Evolutionary conservation across 208 protist species (phyloP), one percentile per base, ranked within the genome.

Genomic region (Trichomonas tenax): DNA sequence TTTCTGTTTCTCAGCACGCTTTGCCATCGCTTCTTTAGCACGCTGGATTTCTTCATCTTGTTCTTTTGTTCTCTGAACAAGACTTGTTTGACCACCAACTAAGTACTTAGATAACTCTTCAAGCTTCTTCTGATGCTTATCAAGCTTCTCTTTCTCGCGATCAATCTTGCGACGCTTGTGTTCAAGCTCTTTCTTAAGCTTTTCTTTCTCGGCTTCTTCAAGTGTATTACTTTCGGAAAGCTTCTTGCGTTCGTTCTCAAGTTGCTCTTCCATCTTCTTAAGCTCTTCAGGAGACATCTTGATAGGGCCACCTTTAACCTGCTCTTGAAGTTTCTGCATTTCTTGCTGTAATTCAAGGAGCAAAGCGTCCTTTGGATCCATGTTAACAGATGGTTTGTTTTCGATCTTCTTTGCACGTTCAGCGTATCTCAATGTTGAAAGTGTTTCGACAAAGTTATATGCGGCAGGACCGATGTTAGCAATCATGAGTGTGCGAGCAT

Each of bases 351-450:
- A 98, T 96, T 98, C 93, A 1, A 97, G 82, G 41, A 98, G 88
- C 72, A 98, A 97, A 8, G 98, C 97, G 96, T 98, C 98, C 96
- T 98, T 98, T 0, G 98, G 98, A 96, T 98, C 97, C 95, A 98
- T 98, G 96, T 98, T 98, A 95, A 98, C 97, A 72, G 96, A 97
- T n/a, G 98, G 98, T 96, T 98, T 98, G 97, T 98, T 98, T 96
- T 98, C 97, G 97, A 98, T 98, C 95, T 98, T 97, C 96, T 98
- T 98, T 31, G 98, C 98, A 45, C 98, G 95, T 95, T 97, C 97
- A 0, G 98, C 98, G 82, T 98, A 98, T 17, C 97, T 63, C 48
- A 98, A 96, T 38, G 97, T 98, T 9, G 88, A 96, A 48, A 97
- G 96, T 51, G 96, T 97, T 96, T 98, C 97, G 23, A 97, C 96